Evolutionary conservation across 441 rosid genomes (phyloP).

Genomic region (Theobroma grandiflorum): DNA sequence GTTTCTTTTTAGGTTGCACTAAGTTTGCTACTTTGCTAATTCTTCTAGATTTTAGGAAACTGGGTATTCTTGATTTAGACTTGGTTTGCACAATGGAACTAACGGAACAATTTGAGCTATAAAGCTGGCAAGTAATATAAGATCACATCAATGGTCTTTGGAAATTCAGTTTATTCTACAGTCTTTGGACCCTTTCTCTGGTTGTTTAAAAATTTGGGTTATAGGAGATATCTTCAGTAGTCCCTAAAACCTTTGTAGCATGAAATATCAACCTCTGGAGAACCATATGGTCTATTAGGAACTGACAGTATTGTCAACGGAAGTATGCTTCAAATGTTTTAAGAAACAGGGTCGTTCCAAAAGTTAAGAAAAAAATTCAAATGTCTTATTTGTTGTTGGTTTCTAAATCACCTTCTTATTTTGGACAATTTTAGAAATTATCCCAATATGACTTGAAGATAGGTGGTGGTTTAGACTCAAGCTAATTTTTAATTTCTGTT

Average conservation of each 20-base stretch:
- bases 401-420: not conserved
- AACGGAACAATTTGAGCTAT: not conserved
- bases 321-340: not conserved
- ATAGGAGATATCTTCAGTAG: not conserved
- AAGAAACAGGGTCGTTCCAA: not conserved
- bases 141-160: not conserved
- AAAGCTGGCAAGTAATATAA: not conserved
- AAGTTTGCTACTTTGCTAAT: not conserved
- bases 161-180: not conserved
- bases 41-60: not conserved
- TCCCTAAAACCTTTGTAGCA: not conserved
- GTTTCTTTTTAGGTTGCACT: not conserved
- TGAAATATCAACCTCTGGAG: not conserved
- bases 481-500: not conserved
- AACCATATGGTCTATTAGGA: not conserved
- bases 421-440: not conserved
- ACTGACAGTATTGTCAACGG: not conserved
- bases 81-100: not conserved
- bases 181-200: not conserved
- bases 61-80: conserved; percentile 1
- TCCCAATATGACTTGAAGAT: not conserved
- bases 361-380: not conserved
- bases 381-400: not conserved
- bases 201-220: not conserved
- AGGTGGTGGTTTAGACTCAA: not conserved